Percentiles rank a stretch among this genome's conserved stretches.
These are phyloP conservation scores for Phytophthora aleatoria DNA, from an alignment of 352 stramenopile species.

Conservation along the genomic window DNA sequence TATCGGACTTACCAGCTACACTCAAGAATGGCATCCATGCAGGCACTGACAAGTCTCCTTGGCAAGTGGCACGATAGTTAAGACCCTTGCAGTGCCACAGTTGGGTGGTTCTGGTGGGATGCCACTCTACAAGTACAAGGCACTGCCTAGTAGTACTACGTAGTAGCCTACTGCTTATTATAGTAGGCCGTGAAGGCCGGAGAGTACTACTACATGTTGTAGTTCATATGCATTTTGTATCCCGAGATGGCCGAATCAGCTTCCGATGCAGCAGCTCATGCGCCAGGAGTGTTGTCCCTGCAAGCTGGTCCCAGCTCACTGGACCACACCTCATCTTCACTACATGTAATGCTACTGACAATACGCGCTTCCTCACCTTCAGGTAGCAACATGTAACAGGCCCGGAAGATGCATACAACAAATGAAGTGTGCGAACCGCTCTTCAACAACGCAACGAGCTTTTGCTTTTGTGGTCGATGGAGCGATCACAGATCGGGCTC, in stretches of 20 bases:
- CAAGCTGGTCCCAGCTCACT: neutral
- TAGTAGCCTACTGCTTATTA: too few relatives aligned
- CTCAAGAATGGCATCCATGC: too few relatives aligned
- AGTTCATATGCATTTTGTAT: too few relatives aligned
- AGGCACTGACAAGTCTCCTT: neutral
- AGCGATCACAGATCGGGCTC: conserved; percentile 18
- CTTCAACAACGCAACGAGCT: conserved; percentile 10
- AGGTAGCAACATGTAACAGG: too few relatives aligned
- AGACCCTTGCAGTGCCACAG: neutral
- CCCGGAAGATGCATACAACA: neutral
- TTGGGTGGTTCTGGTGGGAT: neutral
- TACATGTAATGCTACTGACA: too few relatives aligned
- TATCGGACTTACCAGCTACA: too few relatives aligned
- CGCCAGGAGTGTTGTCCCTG: neutral
- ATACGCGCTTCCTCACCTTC: conserved; percentile 1
- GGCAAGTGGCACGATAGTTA: neutral
- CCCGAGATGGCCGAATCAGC: neutral
- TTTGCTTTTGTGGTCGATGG: conserved; percentile 8
- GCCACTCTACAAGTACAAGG: neutral
- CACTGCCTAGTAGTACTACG: too few relatives aligned
- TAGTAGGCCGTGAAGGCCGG: too few relatives aligned
- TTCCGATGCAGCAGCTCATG: conserved; percentile 2
- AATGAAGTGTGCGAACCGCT: conserved; percentile 11
- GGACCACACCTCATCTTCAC: too few relatives aligned
- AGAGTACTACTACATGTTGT: too few relatives aligned